These are phyloP conservation scores for Fomitiporia mediterranea DNA, from an alignment of 1,284 basidiomycete genomes.

Conservation along the genomic window DNA sequence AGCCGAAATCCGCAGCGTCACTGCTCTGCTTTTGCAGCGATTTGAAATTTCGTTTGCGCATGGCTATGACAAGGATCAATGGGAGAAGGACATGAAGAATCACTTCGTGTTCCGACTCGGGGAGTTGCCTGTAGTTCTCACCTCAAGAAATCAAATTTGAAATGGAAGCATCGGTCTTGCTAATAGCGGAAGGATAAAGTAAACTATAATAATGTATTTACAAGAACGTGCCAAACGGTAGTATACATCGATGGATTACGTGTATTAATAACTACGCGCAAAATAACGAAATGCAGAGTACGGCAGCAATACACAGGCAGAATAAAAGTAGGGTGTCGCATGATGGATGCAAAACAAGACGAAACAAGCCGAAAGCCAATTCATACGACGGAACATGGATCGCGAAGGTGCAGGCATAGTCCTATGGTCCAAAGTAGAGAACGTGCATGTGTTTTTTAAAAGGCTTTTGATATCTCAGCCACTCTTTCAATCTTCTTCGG, in stretches of 20 bases:
- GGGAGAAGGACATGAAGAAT: slow-evolving; percentile 29
- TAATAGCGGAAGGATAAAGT: too few species aligned
- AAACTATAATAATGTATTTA: not conserved
- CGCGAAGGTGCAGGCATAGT: not conserved
- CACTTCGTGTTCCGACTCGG: slow-evolving; percentile 29
- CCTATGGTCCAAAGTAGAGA: too few species aligned
- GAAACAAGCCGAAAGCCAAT: not conserved
- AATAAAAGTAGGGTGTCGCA: not conserved
- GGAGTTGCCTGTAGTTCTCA: slow-evolving; percentile 24
- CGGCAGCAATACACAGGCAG: not conserved
- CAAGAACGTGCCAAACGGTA: not conserved
- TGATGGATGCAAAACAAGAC: not conserved
- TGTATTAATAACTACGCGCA: too few species aligned
- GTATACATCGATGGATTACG: too few species aligned
- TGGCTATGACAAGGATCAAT: slow-evolving; percentile 26
- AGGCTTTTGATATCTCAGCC: too few species aligned
- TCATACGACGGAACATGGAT: too few species aligned
- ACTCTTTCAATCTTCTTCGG: slow-evolving; percentile 7
- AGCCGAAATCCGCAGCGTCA: slow-evolving; percentile 29
- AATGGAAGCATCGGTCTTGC: too few species aligned
- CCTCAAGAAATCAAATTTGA: not conserved
- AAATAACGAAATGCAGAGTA: too few species aligned
- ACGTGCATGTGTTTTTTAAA: too few species aligned
- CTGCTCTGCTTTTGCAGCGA: slow-evolving; percentile 28
- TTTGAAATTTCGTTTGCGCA: slow-evolving; percentile 29